Percentiles rank a stretch among this genome's conserved stretches.
These are phyloP conservation scores for Nannizzia gypsea DNA, from an alignment of 2,329 filamentous ascomycete species.

Conservation along the genomic window DNA sequence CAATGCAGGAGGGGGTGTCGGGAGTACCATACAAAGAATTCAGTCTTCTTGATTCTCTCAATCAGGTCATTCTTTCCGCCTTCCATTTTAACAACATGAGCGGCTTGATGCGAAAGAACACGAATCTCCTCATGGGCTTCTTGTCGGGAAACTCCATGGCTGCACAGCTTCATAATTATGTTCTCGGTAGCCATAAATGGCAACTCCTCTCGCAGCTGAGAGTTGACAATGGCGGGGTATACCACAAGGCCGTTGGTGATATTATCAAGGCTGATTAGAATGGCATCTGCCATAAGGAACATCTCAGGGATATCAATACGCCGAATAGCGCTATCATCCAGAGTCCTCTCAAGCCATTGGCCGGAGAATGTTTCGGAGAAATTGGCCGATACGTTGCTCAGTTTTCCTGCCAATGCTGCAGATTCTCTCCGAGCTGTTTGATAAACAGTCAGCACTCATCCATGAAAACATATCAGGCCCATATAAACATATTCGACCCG, in stretches of 20 bases:
- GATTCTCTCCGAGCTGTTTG: conserved; percentile 42
- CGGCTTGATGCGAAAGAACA: conserved; percentile 67
- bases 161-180: conserved; percentile 67
- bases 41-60: conserved; percentile 57
- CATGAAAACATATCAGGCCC: too few species aligned
- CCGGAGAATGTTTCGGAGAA: conserved; percentile 55
- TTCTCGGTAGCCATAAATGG: conserved; percentile 70
- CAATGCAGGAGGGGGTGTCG: conserved; percentile 20
- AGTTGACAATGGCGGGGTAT: conserved; percentile 61
- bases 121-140: conserved; percentile 81
- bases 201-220: conserved; percentile 60
- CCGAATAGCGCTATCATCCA: conserved; percentile 52
- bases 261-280: conserved; percentile 57
- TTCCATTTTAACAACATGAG: conserved; percentile 56
- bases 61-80: conserved; percentile 73
- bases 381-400: conserved; percentile 43
- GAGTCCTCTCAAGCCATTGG: conserved; percentile 67
- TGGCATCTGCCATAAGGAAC: conserved; percentile 57
- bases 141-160: conserved; percentile 59
- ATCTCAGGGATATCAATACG: conserved; percentile 51
- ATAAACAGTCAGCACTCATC: neutral
- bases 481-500: too few species aligned
- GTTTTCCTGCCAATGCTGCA: conserved; percentile 47
- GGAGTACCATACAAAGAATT: conserved; percentile 53
- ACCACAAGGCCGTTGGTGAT: conserved; percentile 60